Base-by-base conservation (phyloP, 1,284 basidiomycete species). In the Boletus hoseneyae region DNA sequence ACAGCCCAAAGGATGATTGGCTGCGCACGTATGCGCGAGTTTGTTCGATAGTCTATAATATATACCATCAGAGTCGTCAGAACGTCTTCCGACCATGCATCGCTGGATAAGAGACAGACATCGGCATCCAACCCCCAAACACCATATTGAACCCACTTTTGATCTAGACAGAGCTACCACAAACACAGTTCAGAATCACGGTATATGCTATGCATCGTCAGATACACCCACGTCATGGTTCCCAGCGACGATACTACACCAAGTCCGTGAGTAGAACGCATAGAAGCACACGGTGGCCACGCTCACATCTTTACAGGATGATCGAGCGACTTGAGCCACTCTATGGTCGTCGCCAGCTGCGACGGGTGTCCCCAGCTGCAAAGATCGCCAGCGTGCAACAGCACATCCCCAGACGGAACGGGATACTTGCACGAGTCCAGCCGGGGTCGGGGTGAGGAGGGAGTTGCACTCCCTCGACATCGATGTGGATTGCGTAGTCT, bases 311-410 rank as follows among this genome's bases (percentile, higher is more conserved):
- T 87, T 1, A 70, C 54, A 1, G 74, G 72, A 63, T 86, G 82
- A 1, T 74, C 68, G 38, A 84, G 65, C 8, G 59, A 62, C 55
- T 64, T 65, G 34, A 87, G 58, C 84, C 85, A 87, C 18, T 77
- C 64, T n/a, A 85, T 47, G 0, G 82, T 83, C 16, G 58, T 60
- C 32, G 70, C 50, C 30, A 85, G 60, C 39, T 80, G 69, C 7
- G 59, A 43, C 6, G 73, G 63, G 5, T 67, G 64, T 0, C 83
- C 84, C 68, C 75, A 76, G 39, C 73, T 75, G 55, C 76, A 79
- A 46, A 87, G 67, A 59, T 87, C 85, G 2, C 85, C 85, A 12
- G 77, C 71, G 55, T 87, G 85, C 9, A 87, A 55, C 2, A 87
- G 70, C 15, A 87, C 77, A 56, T 87, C 85, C 3, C 85, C 84